Evolutionary conservation across 2,329 filamentous ascomycete species (phyloP), one percentile per base, ranked within the genome.

Genomic region (Ceratocystis eucalypticola): DNA sequence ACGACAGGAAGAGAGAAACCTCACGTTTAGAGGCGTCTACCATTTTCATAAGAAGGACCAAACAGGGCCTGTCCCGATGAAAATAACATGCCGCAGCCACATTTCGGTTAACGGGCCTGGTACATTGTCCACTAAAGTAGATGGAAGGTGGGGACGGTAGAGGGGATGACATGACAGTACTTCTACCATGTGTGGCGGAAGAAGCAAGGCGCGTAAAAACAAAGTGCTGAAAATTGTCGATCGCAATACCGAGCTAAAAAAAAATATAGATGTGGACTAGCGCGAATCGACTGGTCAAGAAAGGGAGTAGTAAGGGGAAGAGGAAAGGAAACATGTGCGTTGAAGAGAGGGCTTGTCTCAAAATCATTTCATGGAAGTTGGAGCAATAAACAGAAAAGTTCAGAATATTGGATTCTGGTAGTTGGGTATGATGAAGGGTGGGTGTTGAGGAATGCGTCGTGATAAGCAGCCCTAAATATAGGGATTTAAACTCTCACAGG

Each of bases 301-400:
- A 57, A 44, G 30, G 22, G 50, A 37, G 62, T 28, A 59, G 62
- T 59, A 65, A 48, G 53, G 22, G 53, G 61, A 33, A 59, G 20
- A 20, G 48, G 28, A 20, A 57, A 50, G 22, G n/a, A 65, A 57
- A 65, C 46, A 64, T 25, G 62, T 53, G 33, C 55, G 25, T 20
- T 37, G 7, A 59, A 37, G 55, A 59, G 53, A 33, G 28, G 55
- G 55, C 55, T n/a, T 59, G 55, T 59, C 55, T 59, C 28, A 59
- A n/a, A 59, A 30, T 59, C 55, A 33, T 37, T 12, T 59, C 55
- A 59, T 59, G 41, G 57, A 3, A 37, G 57, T n/a, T 55, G 28
- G 10, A 33, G 10, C 8, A 33, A 45, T 17, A 65, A 30, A 61
- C n/a, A 65, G 53, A 33, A 59, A 30, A 30, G 22, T 37, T n/a